Base-by-base conservation (phyloP, 2,329 filamentous ascomycete genomes). In the Fusarium globosum region DNA sequence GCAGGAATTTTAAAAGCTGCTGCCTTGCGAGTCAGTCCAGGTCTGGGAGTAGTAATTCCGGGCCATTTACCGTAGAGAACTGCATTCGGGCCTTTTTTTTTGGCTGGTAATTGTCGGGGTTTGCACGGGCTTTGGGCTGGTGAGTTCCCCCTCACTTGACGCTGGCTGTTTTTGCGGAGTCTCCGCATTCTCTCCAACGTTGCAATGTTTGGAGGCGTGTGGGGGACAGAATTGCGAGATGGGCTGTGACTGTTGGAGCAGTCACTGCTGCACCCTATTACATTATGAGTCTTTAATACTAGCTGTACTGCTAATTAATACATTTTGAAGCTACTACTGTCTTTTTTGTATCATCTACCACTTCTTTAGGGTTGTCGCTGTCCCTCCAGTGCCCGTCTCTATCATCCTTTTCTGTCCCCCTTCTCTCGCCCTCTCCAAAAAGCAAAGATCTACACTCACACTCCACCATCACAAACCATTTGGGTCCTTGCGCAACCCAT, bases 141-240 rank as follows among this genome's bases (percentile, higher is more conserved):
- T 15, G 26, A 18, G 16, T 53, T 45, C 49, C 57, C 57, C 59
- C 55, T 69, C 67, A 69, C 45, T 65, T 48, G 28, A 23, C 38
- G 36, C 4, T 28, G 6, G 9, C 18, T 8, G 33, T 43, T 41
- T 60, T 67, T 73, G 71, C 71, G 71, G 71, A 73, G 71, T 43
- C 71, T 73, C 71, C 71, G 71, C 71, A 74, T 68, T 58, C 52
- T 68, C 67, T 74, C 71, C 71, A 74, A 73, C 53, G 23, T 48
- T 60, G n/a, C 18, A 35, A 23, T 52, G 49, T 41, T 41, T 59
- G 30, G 62, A 57, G 60, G 57, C 26, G 28, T 49, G 26, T 20
- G 28, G 33, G 33, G 21, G 55, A 60, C 21, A 55, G 33, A 39
- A 46, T 45, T 39, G 39, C 0, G 52, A 41, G 63, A 52, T 38